Evolutionary conservation across 768 basidiomycete genomes (phyloP), one percentile per base, ranked within the genome.

Genomic region (Lentinus tigrinus): DNA sequence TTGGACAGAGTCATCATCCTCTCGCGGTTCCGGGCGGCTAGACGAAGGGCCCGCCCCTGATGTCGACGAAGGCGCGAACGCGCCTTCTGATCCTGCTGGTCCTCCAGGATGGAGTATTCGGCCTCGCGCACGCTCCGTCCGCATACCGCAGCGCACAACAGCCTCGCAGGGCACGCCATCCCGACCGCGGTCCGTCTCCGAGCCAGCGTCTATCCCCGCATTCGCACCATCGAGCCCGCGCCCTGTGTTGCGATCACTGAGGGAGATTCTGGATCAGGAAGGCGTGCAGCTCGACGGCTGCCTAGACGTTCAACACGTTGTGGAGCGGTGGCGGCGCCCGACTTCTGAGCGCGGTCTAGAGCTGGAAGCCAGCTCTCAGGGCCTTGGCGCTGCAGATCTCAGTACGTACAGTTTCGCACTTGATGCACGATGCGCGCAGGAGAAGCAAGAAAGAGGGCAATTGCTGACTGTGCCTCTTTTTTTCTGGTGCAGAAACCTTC

Each of bases 401-500:
- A 54, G 59, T 55, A 55, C 44, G 59, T 60, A 13, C 43, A 4
- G 34, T n/a, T 13, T 23, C 21, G 34, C 27, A 26, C n/a, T 24
- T 6, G 21, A 17, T 31, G 31, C 21, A 14, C 24, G 16, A n/a
- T 37, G 49, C 0, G 10, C 38, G 43, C 16, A 26, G 7, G 3
- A 26, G 13, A 21, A 21, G 31, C 21, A 17, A 4, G n/a, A 16
- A 4, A 21, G 16, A 44, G 23, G 10, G 24, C n/a, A 19, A 28
- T 16, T 6, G 21, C 19, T 48, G 17, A 28, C 23, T 4, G 23
- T 7, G 16, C 36, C 8, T 40, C 39, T 19, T 53, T 17, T 1
- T 17, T n/a, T 13, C 3, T 36, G 13, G 19, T 17, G 24, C 49
- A 78, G 78, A 68, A 26, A 70, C 72, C 8, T 74, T 78, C 49